Percentiles rank a stretch among this genome's conserved stretches.
phyloP scores from a whole-genome alignment of 2,329 filamentous ascomycete genomes.

The Trichoderma atrobrunneum region DNA sequence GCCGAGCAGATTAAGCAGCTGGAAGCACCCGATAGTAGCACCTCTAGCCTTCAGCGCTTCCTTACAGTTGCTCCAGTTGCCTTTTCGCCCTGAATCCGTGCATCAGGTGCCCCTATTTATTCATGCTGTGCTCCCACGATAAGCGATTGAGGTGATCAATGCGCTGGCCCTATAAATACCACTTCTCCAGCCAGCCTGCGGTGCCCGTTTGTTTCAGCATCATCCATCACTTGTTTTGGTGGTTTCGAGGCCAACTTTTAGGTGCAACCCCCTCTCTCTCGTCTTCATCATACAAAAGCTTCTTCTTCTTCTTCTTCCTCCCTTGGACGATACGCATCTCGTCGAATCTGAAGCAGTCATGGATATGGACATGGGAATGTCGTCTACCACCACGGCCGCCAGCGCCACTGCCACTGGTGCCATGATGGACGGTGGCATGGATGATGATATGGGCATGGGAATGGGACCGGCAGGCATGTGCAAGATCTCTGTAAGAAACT shows the following conservation, averaged over 20 bases:
- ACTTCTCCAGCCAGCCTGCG: not conserved
- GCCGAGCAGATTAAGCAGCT: not conserved
- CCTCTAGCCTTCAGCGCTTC: not conserved
- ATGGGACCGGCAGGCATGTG: slow-evolving; percentile 35
- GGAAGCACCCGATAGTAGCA: not conserved
- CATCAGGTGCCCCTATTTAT: not conserved
- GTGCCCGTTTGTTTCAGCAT: not conserved
- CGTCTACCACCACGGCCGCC: slow-evolving; percentile 14
- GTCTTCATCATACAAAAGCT: not conserved
- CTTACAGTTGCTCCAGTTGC: not conserved
- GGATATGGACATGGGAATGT: slow-evolving; percentile 7
- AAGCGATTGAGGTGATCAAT: not conserved
- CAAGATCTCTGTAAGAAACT: slow-evolving; percentile 38
- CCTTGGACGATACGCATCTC: not conserved
- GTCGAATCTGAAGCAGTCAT: not conserved
- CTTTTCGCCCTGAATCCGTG: not conserved
- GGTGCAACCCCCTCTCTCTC: not conserved
- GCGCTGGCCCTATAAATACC: not conserved
- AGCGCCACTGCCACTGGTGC: slow-evolving; percentile 1
- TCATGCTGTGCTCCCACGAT: not conserved
- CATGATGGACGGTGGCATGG: slow-evolving; percentile 16
- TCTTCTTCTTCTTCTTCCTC: not conserved
- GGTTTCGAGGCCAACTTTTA: not conserved
- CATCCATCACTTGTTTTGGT: not conserved
- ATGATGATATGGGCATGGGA: slow-evolving; percentile 21